These are phyloP conservation scores for Soucietia sequanensis DNA, from an alignment of 805 yeast species.

Conservation along the genomic window DNA sequence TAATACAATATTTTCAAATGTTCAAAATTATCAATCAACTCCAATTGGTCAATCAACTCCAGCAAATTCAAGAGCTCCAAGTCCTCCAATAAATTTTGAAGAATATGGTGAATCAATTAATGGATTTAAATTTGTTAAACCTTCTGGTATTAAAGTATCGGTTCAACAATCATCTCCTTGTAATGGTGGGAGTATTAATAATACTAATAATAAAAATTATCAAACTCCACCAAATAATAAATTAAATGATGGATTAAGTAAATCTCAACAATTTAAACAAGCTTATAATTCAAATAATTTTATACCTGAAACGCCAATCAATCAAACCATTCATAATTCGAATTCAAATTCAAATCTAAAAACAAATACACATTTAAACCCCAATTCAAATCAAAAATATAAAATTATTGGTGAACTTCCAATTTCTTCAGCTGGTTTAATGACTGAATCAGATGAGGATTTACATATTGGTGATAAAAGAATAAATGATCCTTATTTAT, in stretches of 20 bases:
- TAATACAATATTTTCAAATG: constrained; percentile 4
- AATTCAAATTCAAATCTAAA: not conserved
- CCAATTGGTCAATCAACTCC: constrained; percentile 46
- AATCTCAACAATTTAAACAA: constrained; percentile 13
- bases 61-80: constrained; percentile 36
- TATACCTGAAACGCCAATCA: constrained; percentile 1
- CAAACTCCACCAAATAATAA: constrained; percentile 17
- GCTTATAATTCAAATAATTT: constrained; percentile 24
- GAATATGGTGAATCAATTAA: constrained; percentile 38
- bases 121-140: constrained; percentile 45
- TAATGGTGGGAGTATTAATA: constrained; percentile 6
- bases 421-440: constrained; percentile 28
- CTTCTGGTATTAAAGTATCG: constrained; percentile 9
- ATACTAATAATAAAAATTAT: constrained; percentile 14
- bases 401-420: constrained; percentile 32
- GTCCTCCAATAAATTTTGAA: constrained; percentile 22
- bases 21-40: constrained; percentile 19
- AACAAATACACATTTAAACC: too few species aligned
- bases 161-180: constrained; percentile 3
- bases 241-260: too few species aligned
- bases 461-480: constrained; percentile 39
- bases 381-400: constrained; percentile 11
- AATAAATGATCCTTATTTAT: constrained; percentile 31
- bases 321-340: not conserved
- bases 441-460: constrained; percentile 31